Percentiles rank a stretch among this genome's conserved stretches.
phyloP scores from a whole-genome alignment of 768 basidiomycete genomes.

The Hygrocybe punicea region DNA sequence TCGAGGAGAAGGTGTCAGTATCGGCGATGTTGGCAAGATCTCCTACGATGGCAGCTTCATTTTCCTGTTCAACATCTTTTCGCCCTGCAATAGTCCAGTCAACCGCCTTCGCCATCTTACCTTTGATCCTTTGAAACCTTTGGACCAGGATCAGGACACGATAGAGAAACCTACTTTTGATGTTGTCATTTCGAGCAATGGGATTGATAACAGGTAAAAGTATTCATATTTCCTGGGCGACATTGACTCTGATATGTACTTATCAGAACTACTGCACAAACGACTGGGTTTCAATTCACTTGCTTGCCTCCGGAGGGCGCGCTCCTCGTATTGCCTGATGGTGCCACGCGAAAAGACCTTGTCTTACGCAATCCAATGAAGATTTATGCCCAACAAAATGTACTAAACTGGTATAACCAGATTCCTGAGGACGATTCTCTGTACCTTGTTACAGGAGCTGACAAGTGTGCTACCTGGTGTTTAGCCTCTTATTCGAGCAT shows the following conservation, averaged over 20 bases:
- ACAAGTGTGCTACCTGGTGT: slow-evolving; percentile 17
- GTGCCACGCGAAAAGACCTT: slow-evolving; percentile 20
- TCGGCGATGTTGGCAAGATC: slow-evolving; percentile 35
- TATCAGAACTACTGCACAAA: neutral
- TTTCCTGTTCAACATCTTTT: slow-evolving; percentile 30
- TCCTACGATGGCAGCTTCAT: slow-evolving; percentile 27
- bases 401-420: slow-evolving; percentile 9
- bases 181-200: neutral
- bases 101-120: slow-evolving; percentile 1
- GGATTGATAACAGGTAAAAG: neutral
- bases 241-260: too few species aligned
- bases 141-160: neutral
- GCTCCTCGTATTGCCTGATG: slow-evolving; percentile 1
- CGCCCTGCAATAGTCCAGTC: slow-evolving; percentile 13
- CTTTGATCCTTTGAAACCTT: neutral
- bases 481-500: neutral
- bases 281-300: neutral
- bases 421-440: too few species aligned
- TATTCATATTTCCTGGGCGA: too few species aligned
- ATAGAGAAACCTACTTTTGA: neutral
- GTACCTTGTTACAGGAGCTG: slow-evolving; percentile 19
- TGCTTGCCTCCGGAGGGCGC: neutral
- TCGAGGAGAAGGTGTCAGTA: slow-evolving; percentile 21
- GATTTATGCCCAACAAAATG: neutral
- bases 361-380: neutral